Evolutionary conservation across 2,329 filamentous ascomycete genomes (phyloP), one percentile per base, ranked within the genome.

Genomic region (Nemania sp.): DNA sequence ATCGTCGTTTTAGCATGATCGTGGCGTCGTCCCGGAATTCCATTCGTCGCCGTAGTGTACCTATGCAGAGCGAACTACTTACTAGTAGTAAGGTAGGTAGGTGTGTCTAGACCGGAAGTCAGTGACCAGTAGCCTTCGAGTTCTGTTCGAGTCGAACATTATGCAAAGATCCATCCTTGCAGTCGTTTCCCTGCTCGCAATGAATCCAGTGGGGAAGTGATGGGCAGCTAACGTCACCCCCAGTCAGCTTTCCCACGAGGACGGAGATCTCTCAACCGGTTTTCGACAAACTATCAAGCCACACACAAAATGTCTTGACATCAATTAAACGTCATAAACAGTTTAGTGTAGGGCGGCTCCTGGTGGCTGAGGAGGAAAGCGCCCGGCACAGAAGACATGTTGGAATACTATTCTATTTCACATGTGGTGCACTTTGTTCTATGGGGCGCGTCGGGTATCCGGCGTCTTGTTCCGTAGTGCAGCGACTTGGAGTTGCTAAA

Each of bases 251-350:
- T 47, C 51, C n/a, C 66, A 62, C 51, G 51, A 15, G 43, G 18
- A 32, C 45, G 11, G 62, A 24, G 49, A 65, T 52, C 38, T 51
- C 58, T 47, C 22, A 76, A 72, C 75, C 70, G 65, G 75, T 77
- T 76, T 77, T 76, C 61, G 20, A 66, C 52, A 56, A 43, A 15
- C 22, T 49, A 51, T 69, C 65, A 74, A 77, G 73, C 74, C 74
- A 75, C 75, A 76, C 61, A n/a, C 38, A 38, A 38, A 69, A 66
- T 55, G 65, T 68, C 66, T 73, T 56, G 54, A 41, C 72, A 69
- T 72, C 69, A 69, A 51, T 49, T 59, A 3, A 65, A 77, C 76
- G 74, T 77, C 76, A 77, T 77, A 71, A 72, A 65, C 45, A 55
- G 70, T 51, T 67, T 73, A 70, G 67, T 43, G 56, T 60, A 54